These are phyloP conservation scores for Neurospora tetrasperma DNA, from an alignment of 495 filamentous ascomycete genomes.

Conservation along the genomic window DNA sequence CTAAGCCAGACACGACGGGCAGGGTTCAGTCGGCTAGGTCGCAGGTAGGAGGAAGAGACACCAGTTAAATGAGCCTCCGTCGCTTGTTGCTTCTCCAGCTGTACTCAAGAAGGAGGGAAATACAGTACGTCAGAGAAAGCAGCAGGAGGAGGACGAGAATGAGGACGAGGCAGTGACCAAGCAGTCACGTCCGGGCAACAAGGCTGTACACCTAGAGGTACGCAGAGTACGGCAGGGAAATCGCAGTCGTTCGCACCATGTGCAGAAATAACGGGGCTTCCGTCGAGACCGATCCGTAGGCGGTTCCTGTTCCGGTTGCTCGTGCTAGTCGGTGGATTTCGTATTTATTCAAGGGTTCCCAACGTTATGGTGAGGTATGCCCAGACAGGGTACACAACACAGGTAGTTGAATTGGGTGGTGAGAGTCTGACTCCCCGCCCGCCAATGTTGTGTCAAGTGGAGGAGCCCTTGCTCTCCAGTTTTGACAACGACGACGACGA, in stretches of 20 bases:
- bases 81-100: background rate
- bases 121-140: background rate
- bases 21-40: background rate
- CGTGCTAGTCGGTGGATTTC: background rate
- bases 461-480: background rate
- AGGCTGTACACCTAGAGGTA: background rate
- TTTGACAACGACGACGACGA: background rate
- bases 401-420: background rate
- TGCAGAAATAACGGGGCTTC: background rate
- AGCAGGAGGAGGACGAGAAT: background rate
- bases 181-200: background rate
- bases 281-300: background rate
- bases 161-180: background rate
- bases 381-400: background rate
- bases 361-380: background rate
- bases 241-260: background rate
- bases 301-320: background rate
- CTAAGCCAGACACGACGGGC: background rate
- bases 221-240: background rate
- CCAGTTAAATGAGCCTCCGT: background rate
- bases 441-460: background rate
- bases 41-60: background rate
- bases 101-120: background rate
- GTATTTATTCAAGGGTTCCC: background rate
- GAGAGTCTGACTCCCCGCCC: background rate